Evolutionary conservation across 1,139 yeast species (phyloP).

Genomic region (Blastobotrys indianensis): DNA sequence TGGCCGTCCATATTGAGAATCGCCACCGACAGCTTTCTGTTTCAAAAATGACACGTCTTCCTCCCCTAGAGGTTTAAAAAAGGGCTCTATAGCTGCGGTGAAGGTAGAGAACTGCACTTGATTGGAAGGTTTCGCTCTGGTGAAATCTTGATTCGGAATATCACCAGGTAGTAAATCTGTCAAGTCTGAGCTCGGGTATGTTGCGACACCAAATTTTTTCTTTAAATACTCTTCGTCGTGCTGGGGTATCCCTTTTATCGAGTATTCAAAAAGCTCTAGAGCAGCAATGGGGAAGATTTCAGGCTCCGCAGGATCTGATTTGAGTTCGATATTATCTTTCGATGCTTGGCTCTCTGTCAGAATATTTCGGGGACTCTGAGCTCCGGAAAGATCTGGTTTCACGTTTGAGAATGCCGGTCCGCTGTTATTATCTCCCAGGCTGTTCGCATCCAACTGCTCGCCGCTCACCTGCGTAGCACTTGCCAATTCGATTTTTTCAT

Average conservation of each 20-base stretch:
- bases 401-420: background rate
- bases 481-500: too few species aligned
- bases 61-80: conserved; percentile 66
- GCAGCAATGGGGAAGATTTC: conserved; percentile 71
- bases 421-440: too few species aligned
- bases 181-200: conserved; percentile 77
- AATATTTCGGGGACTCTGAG: too few species aligned
- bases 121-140: conserved; percentile 78
- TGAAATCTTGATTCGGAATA: conserved; percentile 81
- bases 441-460: too few species aligned
- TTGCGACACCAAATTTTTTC: conserved; percentile 78
- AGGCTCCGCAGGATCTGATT: conserved; percentile 67
- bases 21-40: conserved; percentile 40
- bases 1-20: conserved; percentile 21
- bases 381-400: background rate
- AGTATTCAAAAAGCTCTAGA: conserved; percentile 63
- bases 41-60: conserved; percentile 75
- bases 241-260: conserved; percentile 45
- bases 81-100: conserved; percentile 79
- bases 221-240: conserved; percentile 68
- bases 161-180: conserved; percentile 76
- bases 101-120: conserved; percentile 92
- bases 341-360: conserved; percentile 17
- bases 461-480: too few species aligned
- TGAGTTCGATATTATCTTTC: conserved; percentile 68